A percentile compares a stretch with the other conserved stretches of the same genome.
Conservation (phyloP, 805 yeast genomes). For the Gaillardinia entomophila region DNA sequence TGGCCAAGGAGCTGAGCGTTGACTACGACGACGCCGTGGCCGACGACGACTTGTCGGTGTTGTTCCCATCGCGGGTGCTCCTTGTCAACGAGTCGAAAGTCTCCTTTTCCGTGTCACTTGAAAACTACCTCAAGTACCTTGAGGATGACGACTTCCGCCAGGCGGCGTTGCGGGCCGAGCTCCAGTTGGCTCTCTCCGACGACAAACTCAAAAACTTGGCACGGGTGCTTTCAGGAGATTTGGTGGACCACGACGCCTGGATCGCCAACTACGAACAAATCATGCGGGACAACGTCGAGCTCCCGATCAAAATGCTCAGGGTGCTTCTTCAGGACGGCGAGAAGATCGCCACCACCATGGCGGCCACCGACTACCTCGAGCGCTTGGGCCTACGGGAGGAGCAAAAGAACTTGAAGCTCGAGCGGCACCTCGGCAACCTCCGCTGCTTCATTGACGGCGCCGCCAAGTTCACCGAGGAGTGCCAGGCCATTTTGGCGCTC, state of each 20-base stretch:
- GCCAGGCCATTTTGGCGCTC: conserved; percentile 46
- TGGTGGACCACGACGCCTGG: conserved; percentile 51
- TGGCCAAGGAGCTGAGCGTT: conserved; percentile 23
- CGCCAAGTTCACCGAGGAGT: conserved; percentile 48
- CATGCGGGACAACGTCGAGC: conserved; percentile 36
- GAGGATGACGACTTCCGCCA: conserved; percentile 1
- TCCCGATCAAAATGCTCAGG: conserved; percentile 42
- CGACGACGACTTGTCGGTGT: conserved; percentile 46
- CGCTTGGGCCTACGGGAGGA: conserved; percentile 3
- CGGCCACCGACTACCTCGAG: conserved; percentile 16
- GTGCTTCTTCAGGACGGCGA: conserved; percentile 51
- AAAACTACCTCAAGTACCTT: conserved; percentile 22
- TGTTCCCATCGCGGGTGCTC: conserved; percentile 52
- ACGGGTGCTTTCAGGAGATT: conserved; percentile 32
- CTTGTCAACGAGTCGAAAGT: conserved; percentile 21
- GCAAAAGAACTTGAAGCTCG: conserved; percentile 14
- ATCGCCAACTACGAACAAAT: conserved; percentile 34
- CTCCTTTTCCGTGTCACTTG: conserved; percentile 24
- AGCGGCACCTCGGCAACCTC: conserved; percentile 23
- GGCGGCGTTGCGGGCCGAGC: conserved; percentile 22
- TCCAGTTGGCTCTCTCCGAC: conserved; percentile 48
- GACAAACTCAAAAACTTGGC: conserved; percentile 40
- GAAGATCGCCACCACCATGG: conserved; percentile 35
- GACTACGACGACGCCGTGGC: conserved; percentile 41
- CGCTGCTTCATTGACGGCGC: conserved; percentile 39